Evolutionary conservation across 179 eudicot genomes (phyloP), one percentile per base, ranked within the genome.

Genomic region (Nepenthes alata): DNA sequence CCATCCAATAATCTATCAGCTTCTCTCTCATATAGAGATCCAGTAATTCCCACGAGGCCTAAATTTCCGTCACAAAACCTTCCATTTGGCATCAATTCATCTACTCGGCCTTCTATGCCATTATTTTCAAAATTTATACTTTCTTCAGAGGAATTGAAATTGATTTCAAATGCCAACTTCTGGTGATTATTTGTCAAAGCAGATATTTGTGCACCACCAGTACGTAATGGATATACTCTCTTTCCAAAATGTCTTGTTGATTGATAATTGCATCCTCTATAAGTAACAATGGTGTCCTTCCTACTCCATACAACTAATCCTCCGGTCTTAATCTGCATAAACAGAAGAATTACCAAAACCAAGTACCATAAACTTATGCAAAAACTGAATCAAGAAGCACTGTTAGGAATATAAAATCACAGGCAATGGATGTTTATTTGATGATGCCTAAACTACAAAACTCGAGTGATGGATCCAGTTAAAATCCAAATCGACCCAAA

Each of bases 281-380:
- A 94, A n/a, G 78, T 83, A 70, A 85, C 95, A 56, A 85, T 91
- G 59, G 52, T 63, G 50, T 94, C 96, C 80, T 85, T 85, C 75
- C 70, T 83, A 55, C 75, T 73, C 96, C 97, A 94, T 34, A 94
- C 91, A 73, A 94, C 99, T 56, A 85, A 67, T 51, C 99, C 99
- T 56, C 91, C 91, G 16, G 91, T 94, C 79, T 94, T 94, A 50
- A 76, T 41, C 99, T 93, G 95, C 73, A 63, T 47, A 57, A 71
- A 50, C 70, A 75, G 36, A 57, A 37, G 35, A 5, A 58, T 47
- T 38, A 14, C 5, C 4, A 50, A n/a, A 50, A 50, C 4, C 12
- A 10, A 50, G 45, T 39, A 59, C 7, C 11, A 48, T 61, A 35
- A 34, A 35, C 55, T 16, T 3, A 61, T 3, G 14, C 53, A 61